Conservation (phyloP, 2,329 filamentous ascomycete species). For the Diaporthe destruens region DNA sequence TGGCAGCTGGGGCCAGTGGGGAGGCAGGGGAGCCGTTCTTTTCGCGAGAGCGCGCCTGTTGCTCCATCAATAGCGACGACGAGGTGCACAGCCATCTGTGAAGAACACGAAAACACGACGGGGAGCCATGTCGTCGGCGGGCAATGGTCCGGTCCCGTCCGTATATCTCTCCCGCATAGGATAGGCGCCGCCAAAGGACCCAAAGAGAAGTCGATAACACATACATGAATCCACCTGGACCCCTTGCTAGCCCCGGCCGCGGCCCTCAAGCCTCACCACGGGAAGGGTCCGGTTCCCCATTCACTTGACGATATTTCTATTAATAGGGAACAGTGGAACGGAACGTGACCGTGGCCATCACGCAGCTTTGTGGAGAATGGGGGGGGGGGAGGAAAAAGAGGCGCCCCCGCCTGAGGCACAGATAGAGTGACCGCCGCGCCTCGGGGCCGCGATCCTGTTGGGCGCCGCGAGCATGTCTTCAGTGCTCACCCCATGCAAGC, state of each 20-base stretch:
- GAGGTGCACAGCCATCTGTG: not conserved
- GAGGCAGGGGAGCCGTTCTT: too few species aligned
- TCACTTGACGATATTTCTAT: constrained; percentile 20
- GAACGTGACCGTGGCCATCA: constrained; percentile 11
- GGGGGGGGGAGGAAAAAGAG: not conserved
- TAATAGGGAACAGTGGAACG: constrained; percentile 12
- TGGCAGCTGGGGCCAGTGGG: not conserved
- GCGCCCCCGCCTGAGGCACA: not conserved
- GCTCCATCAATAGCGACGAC: not conserved
- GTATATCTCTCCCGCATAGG: not conserved
- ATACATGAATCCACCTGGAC: not conserved
- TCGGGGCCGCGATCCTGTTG: not conserved
- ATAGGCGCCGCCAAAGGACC: not conserved
- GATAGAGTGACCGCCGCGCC: not conserved
- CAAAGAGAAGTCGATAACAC: not conserved
- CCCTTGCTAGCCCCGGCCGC: constrained; percentile 18
- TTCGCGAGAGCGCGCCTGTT: not conserved
- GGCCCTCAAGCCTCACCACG: not conserved
- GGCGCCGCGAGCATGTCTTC: too few species aligned
- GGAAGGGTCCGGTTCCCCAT: too few species aligned
- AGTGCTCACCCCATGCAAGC: not conserved
- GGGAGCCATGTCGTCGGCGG: not conserved
- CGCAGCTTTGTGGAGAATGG: too few species aligned
- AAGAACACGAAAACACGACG: not conserved
- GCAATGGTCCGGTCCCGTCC: not conserved